Conservation (phyloP, 2,329 filamentous ascomycete genomes). For the Pseudopyrenochaeta lycopersici region DNA sequence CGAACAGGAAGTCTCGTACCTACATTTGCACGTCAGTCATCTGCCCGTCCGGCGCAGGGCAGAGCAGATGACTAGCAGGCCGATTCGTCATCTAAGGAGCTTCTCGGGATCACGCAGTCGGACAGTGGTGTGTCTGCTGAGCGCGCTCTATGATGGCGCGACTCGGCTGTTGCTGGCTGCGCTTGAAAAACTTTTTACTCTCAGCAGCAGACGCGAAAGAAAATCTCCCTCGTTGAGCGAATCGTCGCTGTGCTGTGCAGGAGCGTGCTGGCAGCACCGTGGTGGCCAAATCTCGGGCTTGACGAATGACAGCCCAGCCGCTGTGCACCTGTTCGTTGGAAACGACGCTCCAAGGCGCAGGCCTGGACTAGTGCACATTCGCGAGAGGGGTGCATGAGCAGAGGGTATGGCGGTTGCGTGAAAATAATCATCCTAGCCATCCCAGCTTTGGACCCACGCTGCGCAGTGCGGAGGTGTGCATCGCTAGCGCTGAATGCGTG, state of each 20-base stretch:
- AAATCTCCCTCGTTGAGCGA: conserved; percentile 20
- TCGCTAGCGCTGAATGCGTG: neutral
- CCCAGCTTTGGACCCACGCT: conserved; percentile 15
- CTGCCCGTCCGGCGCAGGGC: conserved; percentile 43
- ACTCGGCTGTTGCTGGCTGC: conserved; percentile 8
- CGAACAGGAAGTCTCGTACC: conserved; percentile 37
- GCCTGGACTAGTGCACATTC: conserved; percentile 15
- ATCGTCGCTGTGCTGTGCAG: conserved; percentile 10
- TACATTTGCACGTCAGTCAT: conserved; percentile 43
- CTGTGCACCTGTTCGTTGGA: conserved; percentile 30
- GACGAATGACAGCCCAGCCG: conserved; percentile 27
- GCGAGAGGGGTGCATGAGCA: conserved; percentile 30
- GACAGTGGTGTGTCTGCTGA: conserved; percentile 15
- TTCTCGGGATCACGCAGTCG: conserved; percentile 9
- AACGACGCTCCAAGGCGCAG: conserved; percentile 17
- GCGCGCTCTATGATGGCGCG: neutral
- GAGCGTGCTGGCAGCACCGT: conserved; percentile 22
- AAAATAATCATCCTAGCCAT: conserved; percentile 28
- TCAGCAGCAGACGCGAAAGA: conserved; percentile 4
- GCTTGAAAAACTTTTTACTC: conserved; percentile 11
- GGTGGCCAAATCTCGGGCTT: conserved; percentile 23
- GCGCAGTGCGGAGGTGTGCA: conserved; percentile 25
- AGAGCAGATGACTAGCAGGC: conserved; percentile 43
- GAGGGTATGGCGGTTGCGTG: conserved; percentile 22
- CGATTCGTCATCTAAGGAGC: conserved; percentile 32